phyloP scores from a whole-genome alignment of 176 grass and related monocot genomes.

The Microstegium vimineum region DNA sequence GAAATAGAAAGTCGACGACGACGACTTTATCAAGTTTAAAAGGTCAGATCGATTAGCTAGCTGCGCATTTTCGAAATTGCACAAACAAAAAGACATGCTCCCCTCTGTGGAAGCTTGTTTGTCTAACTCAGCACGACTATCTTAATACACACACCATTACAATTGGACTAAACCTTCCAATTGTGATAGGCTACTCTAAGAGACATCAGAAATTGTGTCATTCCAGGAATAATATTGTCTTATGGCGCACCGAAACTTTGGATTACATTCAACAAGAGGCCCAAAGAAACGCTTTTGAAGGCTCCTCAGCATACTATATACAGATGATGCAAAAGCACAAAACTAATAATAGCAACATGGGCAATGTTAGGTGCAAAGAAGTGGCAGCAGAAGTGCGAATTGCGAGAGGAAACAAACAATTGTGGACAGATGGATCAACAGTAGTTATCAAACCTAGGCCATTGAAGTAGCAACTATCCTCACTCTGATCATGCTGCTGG shows the following conservation, averaged over 20 bases:
- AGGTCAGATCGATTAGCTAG: not conserved
- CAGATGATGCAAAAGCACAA: not conserved
- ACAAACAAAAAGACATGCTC: not conserved
- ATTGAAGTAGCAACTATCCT: slow-evolving; percentile 67
- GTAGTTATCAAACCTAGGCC: slow-evolving; percentile 82
- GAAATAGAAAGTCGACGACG: not conserved
- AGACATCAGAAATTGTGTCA: not conserved
- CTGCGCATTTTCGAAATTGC: too few relatives aligned
- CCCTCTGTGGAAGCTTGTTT: not conserved
- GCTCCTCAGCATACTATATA: slow-evolving; percentile 21
- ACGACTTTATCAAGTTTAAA: not conserved
- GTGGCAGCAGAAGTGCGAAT: slow-evolving; percentile 47
- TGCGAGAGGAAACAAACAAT: slow-evolving; percentile 70
- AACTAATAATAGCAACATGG: slow-evolving; percentile 20
- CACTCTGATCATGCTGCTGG: slow-evolving; percentile 78
- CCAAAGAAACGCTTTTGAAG: not conserved
- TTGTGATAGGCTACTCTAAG: not conserved
- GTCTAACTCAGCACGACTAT: not conserved
- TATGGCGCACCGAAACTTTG: not conserved
- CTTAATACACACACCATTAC: not conserved
- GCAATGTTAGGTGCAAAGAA: slow-evolving; percentile 27
- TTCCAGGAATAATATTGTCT: not conserved
- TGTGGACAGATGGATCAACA: slow-evolving; percentile 74
- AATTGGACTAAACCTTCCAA: not conserved
- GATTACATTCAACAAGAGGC: not conserved